Evolutionary conservation across 163 green algal species (phyloP).

Genomic region (Scenedesmus sp.): DNA sequence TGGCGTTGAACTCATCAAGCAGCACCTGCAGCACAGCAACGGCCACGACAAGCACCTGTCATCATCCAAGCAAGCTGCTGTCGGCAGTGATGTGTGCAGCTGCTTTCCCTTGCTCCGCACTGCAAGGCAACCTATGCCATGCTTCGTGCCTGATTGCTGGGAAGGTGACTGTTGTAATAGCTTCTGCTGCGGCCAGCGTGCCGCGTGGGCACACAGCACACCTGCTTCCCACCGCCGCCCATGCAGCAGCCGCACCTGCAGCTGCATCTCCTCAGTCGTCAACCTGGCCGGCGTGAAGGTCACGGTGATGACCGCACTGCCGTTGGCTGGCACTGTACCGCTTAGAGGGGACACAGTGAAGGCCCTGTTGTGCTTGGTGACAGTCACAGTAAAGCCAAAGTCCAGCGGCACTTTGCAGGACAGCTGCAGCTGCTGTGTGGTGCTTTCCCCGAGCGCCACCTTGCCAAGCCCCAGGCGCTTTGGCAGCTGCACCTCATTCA

Average conservation of each 20-base stretch:
- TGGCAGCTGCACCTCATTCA: slow-evolving; percentile 75
- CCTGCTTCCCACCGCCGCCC: neutral
- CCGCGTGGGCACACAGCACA: neutral
- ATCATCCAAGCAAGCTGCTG: neutral
- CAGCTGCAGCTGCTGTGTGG: slow-evolving; percentile 57
- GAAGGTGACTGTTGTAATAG: too few relatives aligned
- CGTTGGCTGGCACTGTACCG: slow-evolving; percentile 70
- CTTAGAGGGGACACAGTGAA: slow-evolving; percentile 62
- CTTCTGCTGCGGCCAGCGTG: too few relatives aligned
- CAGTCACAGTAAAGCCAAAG: slow-evolving; percentile 71
- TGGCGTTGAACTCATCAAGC: slow-evolving; percentile 25
- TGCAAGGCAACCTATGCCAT: neutral
- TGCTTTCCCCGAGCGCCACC: slow-evolving; percentile 58
- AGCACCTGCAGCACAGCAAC: slow-evolving; percentile 41
- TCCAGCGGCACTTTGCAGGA: slow-evolving; percentile 66
- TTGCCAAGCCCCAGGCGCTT: slow-evolving; percentile 75
- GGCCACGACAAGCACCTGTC: neutral
- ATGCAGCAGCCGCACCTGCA: slow-evolving; percentile 66
- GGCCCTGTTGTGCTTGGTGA: slow-evolving; percentile 53
- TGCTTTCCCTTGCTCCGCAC: neutral
- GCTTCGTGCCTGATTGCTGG: neutral
- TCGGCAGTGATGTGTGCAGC: neutral
- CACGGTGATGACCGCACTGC: slow-evolving; percentile 56
- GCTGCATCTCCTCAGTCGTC: slow-evolving; percentile 63
- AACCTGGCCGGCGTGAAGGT: slow-evolving; percentile 64